phyloP scores from a whole-genome alignment of 371 early-diverging fungal species.

The Sporodiniella umbellata region DNA sequence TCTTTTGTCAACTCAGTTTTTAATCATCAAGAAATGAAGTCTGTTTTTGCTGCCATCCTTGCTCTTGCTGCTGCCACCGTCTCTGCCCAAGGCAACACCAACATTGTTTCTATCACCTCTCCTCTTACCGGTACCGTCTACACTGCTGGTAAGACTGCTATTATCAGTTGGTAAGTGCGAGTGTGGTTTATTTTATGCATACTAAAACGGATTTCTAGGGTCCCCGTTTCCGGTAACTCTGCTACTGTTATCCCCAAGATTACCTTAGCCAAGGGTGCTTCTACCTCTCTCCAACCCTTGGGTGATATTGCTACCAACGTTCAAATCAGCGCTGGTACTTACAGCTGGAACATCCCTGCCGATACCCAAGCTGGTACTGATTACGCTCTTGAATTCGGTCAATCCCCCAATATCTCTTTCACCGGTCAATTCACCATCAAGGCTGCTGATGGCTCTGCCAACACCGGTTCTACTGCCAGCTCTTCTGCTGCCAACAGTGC shows the following conservation, averaged over 20 bases:
- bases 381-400: slow-evolving; percentile 25
- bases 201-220: no score
- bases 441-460: not conserved
- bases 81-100: slow-evolving; percentile 20
- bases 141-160: slow-evolving; percentile 30
- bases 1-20: not conserved
- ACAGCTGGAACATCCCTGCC: slow-evolving; percentile 18
- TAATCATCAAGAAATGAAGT: slow-evolving; percentile 5
- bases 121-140: slow-evolving; percentile 25
- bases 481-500: not conserved
- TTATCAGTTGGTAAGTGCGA: slow-evolving; percentile 23
- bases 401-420: slow-evolving; percentile 20
- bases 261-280: slow-evolving; percentile 14
- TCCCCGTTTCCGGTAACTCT: no score
- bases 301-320: slow-evolving; percentile 26
- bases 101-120: slow-evolving; percentile 26
- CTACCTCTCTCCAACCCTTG: slow-evolving; percentile 13
- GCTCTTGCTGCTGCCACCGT: slow-evolving; percentile 21
- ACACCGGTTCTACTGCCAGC: not conserved
- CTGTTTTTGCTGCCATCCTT: slow-evolving; percentile 2
- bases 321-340: slow-evolving; percentile 18
- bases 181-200: no score
- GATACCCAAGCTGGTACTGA: slow-evolving; percentile 14
- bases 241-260: slow-evolving; percentile 19
- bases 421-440: slow-evolving; percentile 24